These are phyloP conservation scores for Allomyces javanicus DNA, from an alignment of 192 early-diverging fungal species.

Conservation along the genomic window DNA sequence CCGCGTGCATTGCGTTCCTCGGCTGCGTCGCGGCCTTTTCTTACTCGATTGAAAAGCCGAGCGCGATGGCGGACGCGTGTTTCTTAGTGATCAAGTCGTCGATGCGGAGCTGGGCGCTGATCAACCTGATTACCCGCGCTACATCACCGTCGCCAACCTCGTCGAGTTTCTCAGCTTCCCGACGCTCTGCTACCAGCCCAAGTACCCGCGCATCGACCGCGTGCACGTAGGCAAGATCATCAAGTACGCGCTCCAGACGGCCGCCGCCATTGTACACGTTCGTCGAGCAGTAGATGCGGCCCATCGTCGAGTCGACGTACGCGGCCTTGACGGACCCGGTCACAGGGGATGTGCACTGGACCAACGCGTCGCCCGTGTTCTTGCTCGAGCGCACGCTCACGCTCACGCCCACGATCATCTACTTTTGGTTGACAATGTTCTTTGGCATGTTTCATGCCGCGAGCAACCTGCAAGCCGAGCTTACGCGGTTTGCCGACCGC, in stretches of 20 bases:
- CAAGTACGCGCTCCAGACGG: slow-evolving; percentile 7
- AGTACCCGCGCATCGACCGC: slow-evolving; percentile 44
- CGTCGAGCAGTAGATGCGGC: slow-evolving; percentile 56
- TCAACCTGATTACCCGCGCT: slow-evolving; percentile 49
- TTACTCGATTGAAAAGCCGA: slow-evolving; percentile 31
- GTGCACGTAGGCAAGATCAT: slow-evolving; percentile 53
- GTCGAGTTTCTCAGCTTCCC: slow-evolving; percentile 62
- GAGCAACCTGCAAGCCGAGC: slow-evolving; percentile 57
- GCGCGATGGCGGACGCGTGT: no score
- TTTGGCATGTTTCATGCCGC: slow-evolving; percentile 63
- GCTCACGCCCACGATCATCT: slow-evolving; percentile 49
- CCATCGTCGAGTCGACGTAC: slow-evolving; percentile 56
- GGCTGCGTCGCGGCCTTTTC: slow-evolving; percentile 33
- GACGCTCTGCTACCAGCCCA: slow-evolving; percentile 71
- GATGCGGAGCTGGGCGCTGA: slow-evolving; percentile 11
- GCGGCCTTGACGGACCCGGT: slow-evolving; percentile 31
- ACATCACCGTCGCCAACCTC: slow-evolving; percentile 43
- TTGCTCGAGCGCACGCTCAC: slow-evolving; percentile 57
- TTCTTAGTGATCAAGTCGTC: slow-evolving; percentile 2
- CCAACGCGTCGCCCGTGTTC: slow-evolving; percentile 5
- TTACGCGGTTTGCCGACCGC: slow-evolving; percentile 57
- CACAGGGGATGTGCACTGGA: slow-evolving; percentile 27
- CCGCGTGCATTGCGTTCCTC: slow-evolving; percentile 24
- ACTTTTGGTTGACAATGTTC: slow-evolving; percentile 77
- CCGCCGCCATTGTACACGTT: slow-evolving; percentile 39